Conservation (phyloP, 129 eudicot species). For the Calendula officinalis region DNA sequence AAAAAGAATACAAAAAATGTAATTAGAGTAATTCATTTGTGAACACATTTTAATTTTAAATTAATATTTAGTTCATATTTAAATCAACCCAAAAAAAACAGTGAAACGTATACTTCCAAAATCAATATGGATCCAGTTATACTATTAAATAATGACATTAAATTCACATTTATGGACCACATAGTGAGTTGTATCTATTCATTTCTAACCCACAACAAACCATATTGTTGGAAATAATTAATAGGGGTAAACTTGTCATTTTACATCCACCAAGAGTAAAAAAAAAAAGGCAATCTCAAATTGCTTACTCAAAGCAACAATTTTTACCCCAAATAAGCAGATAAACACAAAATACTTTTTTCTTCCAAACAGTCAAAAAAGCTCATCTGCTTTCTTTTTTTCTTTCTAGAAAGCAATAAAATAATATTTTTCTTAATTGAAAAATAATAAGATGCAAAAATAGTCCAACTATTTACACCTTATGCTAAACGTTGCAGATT, state of each 20-base stretch:
- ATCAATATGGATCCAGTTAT: constrained; percentile 9
- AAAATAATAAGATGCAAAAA: neutral
- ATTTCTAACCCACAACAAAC: neutral
- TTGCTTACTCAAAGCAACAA: no score
- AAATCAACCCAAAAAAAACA: constrained; percentile 11
- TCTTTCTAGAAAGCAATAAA: neutral
- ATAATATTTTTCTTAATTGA: neutral
- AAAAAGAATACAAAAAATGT: neutral
- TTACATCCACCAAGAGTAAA: neutral
- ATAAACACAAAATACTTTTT: no score
- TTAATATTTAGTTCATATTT: constrained; percentile 10
- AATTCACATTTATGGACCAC: constrained; percentile 10
- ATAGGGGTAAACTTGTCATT: neutral
- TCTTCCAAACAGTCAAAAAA: neutral
- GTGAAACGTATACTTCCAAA: constrained; percentile 7
- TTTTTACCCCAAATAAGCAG: no score
- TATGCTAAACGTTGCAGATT: neutral
- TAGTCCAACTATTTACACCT: neutral
- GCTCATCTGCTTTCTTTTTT: neutral
- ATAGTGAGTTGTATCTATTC: constrained; percentile 7
- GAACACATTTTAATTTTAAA: neutral
- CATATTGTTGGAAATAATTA: neutral
- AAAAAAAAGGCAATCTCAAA: no score
- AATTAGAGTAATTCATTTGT: neutral
- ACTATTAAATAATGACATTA: neutral